phyloP scores from a whole-genome alignment of 129 eudicot genomes.

The Smallanthus sonchifolius region DNA sequence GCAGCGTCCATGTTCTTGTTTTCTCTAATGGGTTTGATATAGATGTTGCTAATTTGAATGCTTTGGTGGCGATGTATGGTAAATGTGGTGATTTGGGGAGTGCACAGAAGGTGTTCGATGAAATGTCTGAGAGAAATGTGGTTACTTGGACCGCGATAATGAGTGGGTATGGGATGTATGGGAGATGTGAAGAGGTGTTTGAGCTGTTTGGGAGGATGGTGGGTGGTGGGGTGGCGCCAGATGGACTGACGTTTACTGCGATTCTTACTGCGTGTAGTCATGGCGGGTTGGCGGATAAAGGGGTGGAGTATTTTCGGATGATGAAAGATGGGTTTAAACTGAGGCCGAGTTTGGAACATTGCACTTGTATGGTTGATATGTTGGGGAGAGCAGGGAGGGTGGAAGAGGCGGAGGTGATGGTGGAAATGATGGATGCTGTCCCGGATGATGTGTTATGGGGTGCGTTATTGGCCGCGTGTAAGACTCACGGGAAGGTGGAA shows the following conservation, averaged over 20 bases:
- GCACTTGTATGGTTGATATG: constrained; percentile 66
- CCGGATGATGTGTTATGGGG: constrained; percentile 46
- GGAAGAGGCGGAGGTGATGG: constrained; percentile 33
- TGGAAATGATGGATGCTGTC: constrained; percentile 28
- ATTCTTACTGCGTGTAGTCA: constrained; percentile 39
- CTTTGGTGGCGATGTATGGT: constrained; percentile 25
- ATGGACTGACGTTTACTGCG: constrained; percentile 25
- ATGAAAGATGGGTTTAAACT: constrained; percentile 37
- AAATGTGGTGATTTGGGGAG: constrained; percentile 25
- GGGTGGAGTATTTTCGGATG: constrained; percentile 43
- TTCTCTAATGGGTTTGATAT: constrained; percentile 39
- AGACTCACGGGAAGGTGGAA: constrained; percentile 45
- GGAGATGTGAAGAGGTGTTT: constrained; percentile 29
- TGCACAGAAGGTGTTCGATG: constrained; percentile 39
- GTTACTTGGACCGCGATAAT: constrained; percentile 52
- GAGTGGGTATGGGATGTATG: constrained; percentile 36
- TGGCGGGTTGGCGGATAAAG: constrained; percentile 49
- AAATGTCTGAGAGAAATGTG: constrained; percentile 48
- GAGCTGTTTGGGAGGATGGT: constrained; percentile 32
- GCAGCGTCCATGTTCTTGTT: constrained; percentile 26
- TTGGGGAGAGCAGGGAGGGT: constrained; percentile 54
- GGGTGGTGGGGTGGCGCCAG: constrained; percentile 24
- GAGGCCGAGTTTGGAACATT: constrained; percentile 46
- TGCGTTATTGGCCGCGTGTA: constrained; percentile 49
- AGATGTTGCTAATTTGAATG: constrained; percentile 27